Base-by-base conservation (phyloP, 2,329 filamentous ascomycete species). In the Alternaria metachromatica region DNA sequence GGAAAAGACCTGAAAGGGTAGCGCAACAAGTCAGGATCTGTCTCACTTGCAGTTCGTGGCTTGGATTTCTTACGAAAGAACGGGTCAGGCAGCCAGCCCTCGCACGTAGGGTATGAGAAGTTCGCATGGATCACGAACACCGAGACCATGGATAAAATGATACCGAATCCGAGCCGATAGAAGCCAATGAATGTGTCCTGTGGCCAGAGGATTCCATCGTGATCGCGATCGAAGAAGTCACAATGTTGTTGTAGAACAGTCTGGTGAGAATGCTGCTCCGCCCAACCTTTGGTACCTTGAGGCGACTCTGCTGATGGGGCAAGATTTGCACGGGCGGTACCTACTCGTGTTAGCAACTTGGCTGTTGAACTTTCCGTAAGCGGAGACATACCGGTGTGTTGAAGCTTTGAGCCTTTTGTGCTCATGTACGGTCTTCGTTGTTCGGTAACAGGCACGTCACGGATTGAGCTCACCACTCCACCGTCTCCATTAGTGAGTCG, bases 201-300 rank as follows among this genome's bases (percentile, higher is more conserved):
- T 0, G 86, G 85, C 82, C 82, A 87, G 63, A 87, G 84, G 18
- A 87, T 75, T 23, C 83, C 83, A 69, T 87, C 86, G 28, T 74
- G 68, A 69, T 87, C 85, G n/a, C 75, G 68, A 71, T 87, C 86
- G 66, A 84, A 88, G 78, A 85, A 87, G 25, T 78, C 77, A 68
- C 81, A 81, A 72, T 87, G 86, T 28, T 87, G 85, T 68, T 86
- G 55, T 12, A 58, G 45, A 5, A 58, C 55, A n/a, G 55, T 58
- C 10, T 58, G 45, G 3, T 58, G 55, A 4, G 55, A 58, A 21
- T 58, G 55, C 30, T 58, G 48, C 13, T 58, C 33, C 20, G 28
- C 43, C 56, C 56, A 58, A 11, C n/a, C 46, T 8, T 41, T 30
- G 37, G 56, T 58, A 12, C 56, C 56, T 30, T 51, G 18, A 2